Conservation (phyloP, 23 red algal species). For the Chondrus crispus region DNA sequence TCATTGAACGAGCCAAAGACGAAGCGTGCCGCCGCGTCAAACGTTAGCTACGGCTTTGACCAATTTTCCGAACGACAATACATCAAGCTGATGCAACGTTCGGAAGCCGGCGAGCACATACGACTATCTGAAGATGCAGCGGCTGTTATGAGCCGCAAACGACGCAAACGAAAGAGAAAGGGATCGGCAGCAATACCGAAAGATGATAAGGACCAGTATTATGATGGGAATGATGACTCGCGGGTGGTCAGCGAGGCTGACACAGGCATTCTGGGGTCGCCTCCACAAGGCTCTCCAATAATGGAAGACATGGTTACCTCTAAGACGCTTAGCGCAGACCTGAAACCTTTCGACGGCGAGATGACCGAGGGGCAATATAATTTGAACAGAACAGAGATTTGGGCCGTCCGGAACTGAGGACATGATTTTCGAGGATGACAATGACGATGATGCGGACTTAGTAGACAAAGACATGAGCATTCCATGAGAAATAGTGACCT, state of each 20-base stretch:
- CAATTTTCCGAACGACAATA: constrained; percentile 50
- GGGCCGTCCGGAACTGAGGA: constrained; percentile 32
- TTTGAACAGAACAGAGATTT: constrained; percentile 29
- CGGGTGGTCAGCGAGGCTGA: constrained; percentile 14
- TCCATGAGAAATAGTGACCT: background rate
- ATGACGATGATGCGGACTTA: constrained; percentile 61
- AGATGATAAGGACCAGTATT: background rate
- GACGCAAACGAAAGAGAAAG: constrained; percentile 41
- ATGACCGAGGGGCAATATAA: constrained; percentile 21
- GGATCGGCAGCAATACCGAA: background rate
- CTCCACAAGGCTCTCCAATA: background rate
- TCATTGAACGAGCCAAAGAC: constrained; percentile 36
- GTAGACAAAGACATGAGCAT: constrained; percentile 9
- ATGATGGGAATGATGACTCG: background rate
- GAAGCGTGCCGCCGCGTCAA: constrained; percentile 42
- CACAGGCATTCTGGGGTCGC: background rate
- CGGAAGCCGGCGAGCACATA: constrained; percentile 46
- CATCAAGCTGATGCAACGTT: constrained; percentile 50
- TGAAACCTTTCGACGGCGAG: background rate
- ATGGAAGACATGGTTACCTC: background rate
- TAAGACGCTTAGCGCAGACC: background rate
- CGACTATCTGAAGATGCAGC: constrained; percentile 26
- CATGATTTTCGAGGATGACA: constrained; percentile 61
- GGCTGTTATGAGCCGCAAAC: background rate
- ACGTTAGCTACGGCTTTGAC: constrained; percentile 63